A percentile compares a stretch with the other conserved stretches of the same genome.
phyloP scores from a whole-genome alignment of 148 eudicot species.

The Rhododendron simsii region DNA sequence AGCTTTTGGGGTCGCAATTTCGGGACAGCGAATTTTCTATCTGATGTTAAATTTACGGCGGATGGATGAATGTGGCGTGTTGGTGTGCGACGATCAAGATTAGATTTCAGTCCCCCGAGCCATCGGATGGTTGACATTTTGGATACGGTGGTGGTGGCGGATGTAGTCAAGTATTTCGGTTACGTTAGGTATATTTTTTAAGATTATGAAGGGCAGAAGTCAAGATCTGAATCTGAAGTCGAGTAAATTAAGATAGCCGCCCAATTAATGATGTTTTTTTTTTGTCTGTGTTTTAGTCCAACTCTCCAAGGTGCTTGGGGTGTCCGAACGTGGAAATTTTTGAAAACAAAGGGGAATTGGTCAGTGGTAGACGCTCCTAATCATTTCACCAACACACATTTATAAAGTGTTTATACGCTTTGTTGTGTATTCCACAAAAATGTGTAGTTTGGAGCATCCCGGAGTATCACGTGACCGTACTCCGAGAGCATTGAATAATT shows the following conservation, averaged over 20 bases:
- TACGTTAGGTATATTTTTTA: background rate
- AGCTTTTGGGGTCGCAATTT: background rate
- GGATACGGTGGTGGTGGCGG: background rate
- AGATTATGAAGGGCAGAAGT: background rate
- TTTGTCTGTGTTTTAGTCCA: background rate
- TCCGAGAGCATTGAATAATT: too few species aligned
- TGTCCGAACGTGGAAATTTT: background rate
- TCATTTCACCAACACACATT: background rate
- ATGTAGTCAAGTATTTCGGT: background rate
- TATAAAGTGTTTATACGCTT: too few species aligned
- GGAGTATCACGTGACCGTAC: too few species aligned
- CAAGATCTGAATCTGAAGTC: background rate
- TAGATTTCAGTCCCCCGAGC: too few species aligned
- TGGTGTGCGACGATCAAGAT: background rate
- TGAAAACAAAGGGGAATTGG: background rate
- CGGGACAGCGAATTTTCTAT: background rate
- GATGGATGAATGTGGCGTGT: background rate
- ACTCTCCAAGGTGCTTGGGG: background rate
- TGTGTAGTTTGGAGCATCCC: too few species aligned
- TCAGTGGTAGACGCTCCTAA: background rate
- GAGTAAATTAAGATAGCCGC: background rate
- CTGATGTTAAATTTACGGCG: background rate
- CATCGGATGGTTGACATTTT: background rate
- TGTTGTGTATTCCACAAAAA: rapidly evolving
- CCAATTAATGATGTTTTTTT: background rate